Conservation (phyloP, 2,329 filamentous ascomycete genomes). For the Truncatella angustata region DNA sequence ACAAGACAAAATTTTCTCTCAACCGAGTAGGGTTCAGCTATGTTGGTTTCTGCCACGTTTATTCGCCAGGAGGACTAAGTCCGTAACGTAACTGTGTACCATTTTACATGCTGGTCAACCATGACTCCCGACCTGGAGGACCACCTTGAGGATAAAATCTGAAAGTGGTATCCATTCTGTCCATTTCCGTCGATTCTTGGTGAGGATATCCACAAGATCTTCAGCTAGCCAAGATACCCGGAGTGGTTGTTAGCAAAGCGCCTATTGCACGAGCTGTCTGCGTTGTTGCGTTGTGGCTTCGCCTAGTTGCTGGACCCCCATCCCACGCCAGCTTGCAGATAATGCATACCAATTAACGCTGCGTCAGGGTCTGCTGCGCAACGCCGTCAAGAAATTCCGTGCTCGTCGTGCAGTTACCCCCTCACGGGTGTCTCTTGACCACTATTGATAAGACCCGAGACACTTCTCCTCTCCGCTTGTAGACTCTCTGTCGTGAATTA, state of each 20-base stretch:
- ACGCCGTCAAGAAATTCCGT: neutral
- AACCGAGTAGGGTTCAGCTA: neutral
- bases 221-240: neutral
- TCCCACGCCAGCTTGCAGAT: neutral
- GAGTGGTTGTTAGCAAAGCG: neutral
- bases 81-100: neutral
- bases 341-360: neutral
- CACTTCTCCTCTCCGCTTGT: neutral
- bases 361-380: neutral
- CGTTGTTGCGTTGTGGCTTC: neutral
- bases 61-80: neutral
- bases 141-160: slow-evolving; percentile 1
- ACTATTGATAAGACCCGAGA: neutral
- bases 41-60: neutral
- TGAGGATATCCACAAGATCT: neutral
- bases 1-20: neutral
- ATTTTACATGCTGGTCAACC: too few relatives aligned
- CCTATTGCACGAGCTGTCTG: neutral
- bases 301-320: neutral
- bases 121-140: slow-evolving; percentile 5
- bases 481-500: slow-evolving; percentile 1
- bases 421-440: neutral
- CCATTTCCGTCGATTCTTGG: neutral
- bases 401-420: neutral
- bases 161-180: neutral